Evolutionary conservation across 768 basidiomycete genomes (phyloP), one percentile per base, ranked within the genome.

Genomic region (Boletus sensibilis): DNA sequence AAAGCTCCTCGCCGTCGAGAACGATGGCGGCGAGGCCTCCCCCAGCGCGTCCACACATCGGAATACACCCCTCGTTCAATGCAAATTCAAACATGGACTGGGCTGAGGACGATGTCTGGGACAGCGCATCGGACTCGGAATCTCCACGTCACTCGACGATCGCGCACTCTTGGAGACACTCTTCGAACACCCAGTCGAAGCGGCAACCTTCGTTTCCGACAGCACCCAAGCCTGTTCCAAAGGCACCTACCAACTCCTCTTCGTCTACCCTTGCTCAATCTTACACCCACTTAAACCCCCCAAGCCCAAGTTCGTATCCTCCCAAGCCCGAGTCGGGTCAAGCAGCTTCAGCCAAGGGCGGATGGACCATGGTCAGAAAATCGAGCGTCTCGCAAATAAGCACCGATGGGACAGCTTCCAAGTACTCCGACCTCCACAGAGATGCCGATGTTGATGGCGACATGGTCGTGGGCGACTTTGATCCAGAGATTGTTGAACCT

Each of bases 51-150:
- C 88, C 88, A 43, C 88, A 90, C 74, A 82, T 87, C 58, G 87
- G 81, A 41, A 75, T 90, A 41, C 79, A 82, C 57, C 76, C 86
- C 6, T 70, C 63, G 33, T 69, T 68, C 72, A 74, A 64, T 71
- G 77, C 79, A 55, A 80, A 58, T 50, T 78, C 74, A 62, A 80
- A 73, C 55, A 71, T 73, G 48, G 88, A 90, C 51, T 88, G 88
- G 87, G 87, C 75, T n/a, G 90, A 91, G 68, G 90, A 92, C 67
- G 90, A 93, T 68, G 89, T 83, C 44, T 93, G 90, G 90, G 90
- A 92, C 74, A 88, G 86, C 64, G 79, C 81, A 50, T 92, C 90
- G 18, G 90, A 92, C 74, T 85, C 85, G 44, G 89, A 90, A 71
- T 85, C 82, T 52, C 82, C 81, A 54, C 80, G 78, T 62, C 82